Conservation (phyloP, 331 rosid species). For the Telfairia occidentalis region DNA sequence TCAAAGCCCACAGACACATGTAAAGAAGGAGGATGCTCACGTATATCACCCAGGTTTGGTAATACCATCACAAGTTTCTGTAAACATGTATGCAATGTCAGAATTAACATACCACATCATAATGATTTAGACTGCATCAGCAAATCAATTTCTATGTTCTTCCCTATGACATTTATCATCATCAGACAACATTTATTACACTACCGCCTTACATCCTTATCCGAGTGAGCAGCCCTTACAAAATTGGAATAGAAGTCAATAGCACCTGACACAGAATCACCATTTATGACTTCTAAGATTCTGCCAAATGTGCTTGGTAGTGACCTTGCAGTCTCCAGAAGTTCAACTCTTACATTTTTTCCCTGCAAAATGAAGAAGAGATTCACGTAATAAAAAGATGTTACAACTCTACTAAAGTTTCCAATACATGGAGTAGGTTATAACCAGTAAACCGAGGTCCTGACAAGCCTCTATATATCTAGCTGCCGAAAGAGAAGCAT, state of each 20-base stretch:
- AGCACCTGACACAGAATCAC: slow-evolving; percentile 53
- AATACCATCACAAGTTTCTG: slow-evolving; percentile 44
- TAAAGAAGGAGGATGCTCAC: slow-evolving; percentile 60
- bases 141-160: neutral
- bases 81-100: slow-evolving; percentile 18
- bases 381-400: neutral
- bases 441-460: slow-evolving; percentile 93
- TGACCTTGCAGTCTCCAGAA: slow-evolving; percentile 73
- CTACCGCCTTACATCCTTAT: slow-evolving; percentile 55
- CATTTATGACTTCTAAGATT: slow-evolving; percentile 57
- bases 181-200: slow-evolving; percentile 8
- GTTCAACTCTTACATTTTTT: slow-evolving; percentile 61
- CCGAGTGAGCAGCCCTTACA: slow-evolving; percentile 74
- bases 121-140: neutral
- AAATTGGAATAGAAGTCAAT: slow-evolving; percentile 73
- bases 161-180: neutral
- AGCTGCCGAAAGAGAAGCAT: slow-evolving; percentile 56
- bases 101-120: slow-evolving; percentile 15
- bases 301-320: slow-evolving; percentile 66
- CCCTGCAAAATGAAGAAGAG: slow-evolving; percentile 45
- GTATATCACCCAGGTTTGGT: slow-evolving; percentile 41
- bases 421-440: slow-evolving; percentile 10
- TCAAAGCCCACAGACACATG: slow-evolving; percentile 60
- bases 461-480: slow-evolving; percentile 86
- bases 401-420: neutral